Percentiles rank a stretch among this genome's conserved stretches.
Conservation (phyloP, 176 grass and related monocot genomes). For the Carex kokanica region DNA sequence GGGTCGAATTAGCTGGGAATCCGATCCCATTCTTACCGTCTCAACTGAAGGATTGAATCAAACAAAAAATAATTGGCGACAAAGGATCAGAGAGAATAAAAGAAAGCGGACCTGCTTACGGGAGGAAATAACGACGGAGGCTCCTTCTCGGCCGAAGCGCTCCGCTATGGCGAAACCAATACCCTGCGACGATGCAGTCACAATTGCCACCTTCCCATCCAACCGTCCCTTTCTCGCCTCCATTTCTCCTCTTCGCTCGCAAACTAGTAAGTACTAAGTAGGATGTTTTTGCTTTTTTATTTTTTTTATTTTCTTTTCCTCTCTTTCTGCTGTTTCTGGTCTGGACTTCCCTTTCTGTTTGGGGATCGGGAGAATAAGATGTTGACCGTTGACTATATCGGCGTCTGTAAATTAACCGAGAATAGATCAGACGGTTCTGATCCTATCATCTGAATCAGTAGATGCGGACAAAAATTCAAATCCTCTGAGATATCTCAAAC, state of each 20-base stretch:
- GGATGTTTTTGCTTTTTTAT: not conserved
- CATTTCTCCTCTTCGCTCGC: not conserved
- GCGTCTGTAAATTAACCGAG: not conserved
- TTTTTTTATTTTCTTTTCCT: not conserved
- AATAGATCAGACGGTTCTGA: not conserved
- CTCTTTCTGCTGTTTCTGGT: too few relatives aligned
- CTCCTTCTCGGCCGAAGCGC: slow-evolving; percentile 84
- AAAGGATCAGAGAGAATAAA: not conserved
- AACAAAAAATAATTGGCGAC: not conserved
- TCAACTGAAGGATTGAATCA: not conserved
- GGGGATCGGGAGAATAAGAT: not conserved
- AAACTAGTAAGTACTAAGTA: not conserved
- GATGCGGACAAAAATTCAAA: too few relatives aligned
- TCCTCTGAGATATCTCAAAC: too few relatives aligned
- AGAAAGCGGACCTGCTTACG: slow-evolving; percentile 62
- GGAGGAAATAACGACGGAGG: slow-evolving; percentile 87
- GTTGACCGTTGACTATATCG: not conserved
- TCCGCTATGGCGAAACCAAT: slow-evolving; percentile 83
- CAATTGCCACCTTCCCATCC: slow-evolving; percentile 84
- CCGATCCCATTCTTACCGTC: not conserved
- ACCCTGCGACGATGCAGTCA: slow-evolving; percentile 85
- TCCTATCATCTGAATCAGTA: not conserved
- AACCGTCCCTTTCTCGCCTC: slow-evolving; percentile 47
- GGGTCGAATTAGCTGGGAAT: not conserved
- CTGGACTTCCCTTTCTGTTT: not conserved